Evolutionary conservation across 257 asterid genomes (phyloP), one percentile per base, ranked within the genome.

Genomic region (Solanum sejunctum): DNA sequence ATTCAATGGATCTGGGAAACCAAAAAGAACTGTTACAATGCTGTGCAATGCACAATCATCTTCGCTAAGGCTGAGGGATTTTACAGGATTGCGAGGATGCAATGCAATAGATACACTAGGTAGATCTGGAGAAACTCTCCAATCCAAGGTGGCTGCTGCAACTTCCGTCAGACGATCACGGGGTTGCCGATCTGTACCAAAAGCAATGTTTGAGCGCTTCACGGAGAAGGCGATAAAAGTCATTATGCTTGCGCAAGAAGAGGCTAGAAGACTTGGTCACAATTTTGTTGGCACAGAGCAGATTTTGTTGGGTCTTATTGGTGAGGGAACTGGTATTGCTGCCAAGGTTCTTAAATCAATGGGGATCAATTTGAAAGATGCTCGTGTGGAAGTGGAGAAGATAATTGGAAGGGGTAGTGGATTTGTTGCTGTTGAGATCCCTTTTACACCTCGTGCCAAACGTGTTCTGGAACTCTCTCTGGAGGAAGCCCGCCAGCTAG

Each of bases 241-340:
- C 49, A 93, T 96, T 81, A 96, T 96, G 98, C 99, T 96, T 87
- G 98, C 99, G 10, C 99, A 96, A 85, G 99, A 96, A 91, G 99
- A 96, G 93, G 97, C 99, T 36, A 93, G 99, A 79, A 86, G 99
- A 60, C 97, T 96, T 84, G 99, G 99, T 83, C 99, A 95, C 85
- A 96, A 96, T 87, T 93, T 93, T 80, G 99, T 96, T 26, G 99
- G 99, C 67, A 96, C 99, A 2, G 99, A 96, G 89, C 99, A 96
- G 91, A 95, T 96, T 84, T 86, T 96, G 86, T 86, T 96, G 83
- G 99, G 99, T 60, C 98, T 96, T 63, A 93, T 96, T 64, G 99
- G 99, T 20, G 99, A 96, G 91, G 99, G 99, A 82, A 96, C 99
- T 55, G 99, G 99, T 51, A 96, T 96, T 84, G 99, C 99, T 88